phyloP scores from a whole-genome alignment of 352 stramenopile genomes.

The Pythium vanterpoolii region DNA sequence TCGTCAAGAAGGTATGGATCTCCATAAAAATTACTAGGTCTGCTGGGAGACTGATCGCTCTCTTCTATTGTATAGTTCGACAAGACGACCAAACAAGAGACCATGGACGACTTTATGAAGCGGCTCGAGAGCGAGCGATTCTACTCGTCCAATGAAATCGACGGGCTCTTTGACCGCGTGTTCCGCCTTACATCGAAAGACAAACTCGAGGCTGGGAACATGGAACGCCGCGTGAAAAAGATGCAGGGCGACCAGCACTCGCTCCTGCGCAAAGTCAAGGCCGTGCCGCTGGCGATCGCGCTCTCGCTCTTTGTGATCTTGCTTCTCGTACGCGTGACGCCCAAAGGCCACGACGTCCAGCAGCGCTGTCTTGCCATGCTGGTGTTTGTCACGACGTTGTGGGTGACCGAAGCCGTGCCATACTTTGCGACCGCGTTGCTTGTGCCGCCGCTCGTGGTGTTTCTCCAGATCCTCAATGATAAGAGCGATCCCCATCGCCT shows the following conservation, averaged over 20 bases:
- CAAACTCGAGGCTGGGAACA: constrained; percentile 86
- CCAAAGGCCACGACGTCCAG: constrained; percentile 74
- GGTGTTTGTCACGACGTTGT: constrained; percentile 87
- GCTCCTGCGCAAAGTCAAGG: constrained; percentile 83
- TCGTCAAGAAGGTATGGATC: constrained; percentile 91
- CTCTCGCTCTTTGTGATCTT: constrained; percentile 71
- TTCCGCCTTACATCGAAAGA: constrained; percentile 81
- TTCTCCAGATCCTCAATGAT: constrained; percentile 86
- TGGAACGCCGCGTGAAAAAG: constrained; percentile 77
- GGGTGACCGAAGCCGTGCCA: constrained; percentile 88
- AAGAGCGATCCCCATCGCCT: constrained; percentile 67
- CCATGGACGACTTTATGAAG: constrained; percentile 77
- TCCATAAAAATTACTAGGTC: too few species aligned
- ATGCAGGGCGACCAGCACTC: constrained; percentile 84
- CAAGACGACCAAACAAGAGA: constrained; percentile 80
- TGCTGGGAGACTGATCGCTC: too few species aligned
- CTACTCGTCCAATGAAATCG: constrained; percentile 76
- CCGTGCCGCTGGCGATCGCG: constrained; percentile 69
- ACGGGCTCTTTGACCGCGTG: constrained; percentile 74
- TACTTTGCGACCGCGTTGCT: constrained; percentile 91
- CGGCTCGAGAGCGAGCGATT: constrained; percentile 74
- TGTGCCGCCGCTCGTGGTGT: constrained; percentile 86
- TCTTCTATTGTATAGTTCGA: too few species aligned
- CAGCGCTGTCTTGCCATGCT: constrained; percentile 88
- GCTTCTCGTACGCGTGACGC: constrained; percentile 68